Evolutionary conservation across 2,329 filamentous ascomycete species (phyloP), one percentile per base, ranked within the genome.

Genomic region (Verticillium klebahnii): DNA sequence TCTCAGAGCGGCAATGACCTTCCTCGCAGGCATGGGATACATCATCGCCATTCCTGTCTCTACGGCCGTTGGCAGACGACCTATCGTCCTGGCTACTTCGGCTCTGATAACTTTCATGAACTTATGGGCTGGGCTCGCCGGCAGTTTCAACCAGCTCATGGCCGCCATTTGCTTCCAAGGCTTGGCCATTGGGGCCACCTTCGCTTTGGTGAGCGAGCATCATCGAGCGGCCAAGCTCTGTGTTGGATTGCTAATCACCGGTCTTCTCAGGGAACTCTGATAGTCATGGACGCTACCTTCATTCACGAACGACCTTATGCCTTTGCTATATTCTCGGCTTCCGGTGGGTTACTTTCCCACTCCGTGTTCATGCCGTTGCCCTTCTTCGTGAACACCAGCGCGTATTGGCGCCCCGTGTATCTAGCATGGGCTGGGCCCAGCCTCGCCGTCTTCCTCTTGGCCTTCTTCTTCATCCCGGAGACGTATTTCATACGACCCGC

Each of bases 401-500:
- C 11, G 8, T 19, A 31, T 6, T 78, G 74, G 75, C 71, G 72
- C 17, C 39, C 61, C 0, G 72, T 73, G 59, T 78, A 76, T 64
- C 66, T 66, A 17, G 62, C 62, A 15, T 74, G 72, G 74, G 61
- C 67, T 1, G 65, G 70, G 6, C 69, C 69, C 4, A 64, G 68
- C 7, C 39, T 64, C 2, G 37, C 71, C 8, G 60, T 73, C 0
- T 63, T 74, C 31, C 2, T 74, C 1, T 60, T 73, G 1, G 67
- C 68, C 0, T 70, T 74, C 32, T 63, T 74, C 31, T 68, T 73
- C n/a, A 72, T 68, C 25, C 74, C 74, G 0, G 76, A 78, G 56
- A 78, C 74, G 1, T 78, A 74, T 65, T 78, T 77, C 67, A 69
- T 74, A 58, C 71, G 77, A 1, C 76, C 76, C 0, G 73, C 72